Conservation (phyloP, 169 alveolate species). For the Plasmodium vivax region DNA sequence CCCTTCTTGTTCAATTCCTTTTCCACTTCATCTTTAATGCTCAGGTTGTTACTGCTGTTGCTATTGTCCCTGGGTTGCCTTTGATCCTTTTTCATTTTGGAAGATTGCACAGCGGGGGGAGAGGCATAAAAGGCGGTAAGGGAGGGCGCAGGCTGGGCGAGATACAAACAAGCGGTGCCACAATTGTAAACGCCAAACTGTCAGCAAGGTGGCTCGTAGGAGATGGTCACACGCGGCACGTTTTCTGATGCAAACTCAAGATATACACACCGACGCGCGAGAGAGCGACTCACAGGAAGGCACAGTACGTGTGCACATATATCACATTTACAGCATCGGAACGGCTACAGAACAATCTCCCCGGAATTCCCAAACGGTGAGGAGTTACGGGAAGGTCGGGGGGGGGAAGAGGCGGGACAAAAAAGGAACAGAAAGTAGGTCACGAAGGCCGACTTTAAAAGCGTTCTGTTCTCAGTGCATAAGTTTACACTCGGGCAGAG, state of each 20-base stretch:
- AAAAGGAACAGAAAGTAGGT: background rate
- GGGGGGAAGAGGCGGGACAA: background rate
- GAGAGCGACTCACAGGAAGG: background rate
- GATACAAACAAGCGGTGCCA: background rate
- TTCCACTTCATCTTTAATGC: conserved; percentile 67
- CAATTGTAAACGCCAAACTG: background rate
- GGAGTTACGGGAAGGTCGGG: background rate
- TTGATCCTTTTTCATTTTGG: conserved; percentile 14
- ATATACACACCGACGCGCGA: too few species aligned
- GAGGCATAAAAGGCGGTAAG: background rate
- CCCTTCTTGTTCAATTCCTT: conserved; percentile 51
- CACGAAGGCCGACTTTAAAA: background rate
- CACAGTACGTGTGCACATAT: conserved; percentile 10
- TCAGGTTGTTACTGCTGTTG: background rate
- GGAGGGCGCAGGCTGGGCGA: too few species aligned
- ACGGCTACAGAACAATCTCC: background rate
- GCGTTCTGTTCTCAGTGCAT: background rate
- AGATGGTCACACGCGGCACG: background rate
- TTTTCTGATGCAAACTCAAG: background rate
- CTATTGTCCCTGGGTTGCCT: background rate
- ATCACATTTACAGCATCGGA: background rate
- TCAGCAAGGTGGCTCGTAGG: background rate
- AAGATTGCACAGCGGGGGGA: background rate
- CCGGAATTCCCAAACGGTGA: background rate
- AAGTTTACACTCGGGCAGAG: background rate